These are phyloP conservation scores for Metarhizium sp. DNA, from an alignment of 2,329 filamentous ascomycete genomes.

Conservation along the genomic window DNA sequence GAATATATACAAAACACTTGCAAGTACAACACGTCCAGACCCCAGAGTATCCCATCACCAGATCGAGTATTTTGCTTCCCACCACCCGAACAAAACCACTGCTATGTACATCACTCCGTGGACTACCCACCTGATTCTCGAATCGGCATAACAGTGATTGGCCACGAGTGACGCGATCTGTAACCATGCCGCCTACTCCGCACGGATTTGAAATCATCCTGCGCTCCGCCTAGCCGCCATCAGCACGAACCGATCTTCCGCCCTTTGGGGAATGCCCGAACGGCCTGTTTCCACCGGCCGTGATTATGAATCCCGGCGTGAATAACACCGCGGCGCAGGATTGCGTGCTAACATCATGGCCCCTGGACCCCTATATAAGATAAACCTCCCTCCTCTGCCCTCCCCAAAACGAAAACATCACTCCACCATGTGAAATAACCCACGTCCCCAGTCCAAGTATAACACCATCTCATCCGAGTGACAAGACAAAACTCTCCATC, in stretches of 20 bases:
- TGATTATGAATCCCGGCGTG: background rate
- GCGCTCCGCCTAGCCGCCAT: background rate
- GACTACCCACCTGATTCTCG: background rate
- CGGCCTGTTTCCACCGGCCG: background rate
- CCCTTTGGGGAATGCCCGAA: too few species aligned
- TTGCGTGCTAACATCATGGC: background rate
- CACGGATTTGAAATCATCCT: slow-evolving; percentile 2
- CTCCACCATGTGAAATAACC: too few species aligned
- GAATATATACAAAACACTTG: background rate
- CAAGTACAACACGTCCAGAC: too few species aligned
- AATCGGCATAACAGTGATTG: slow-evolving; percentile 1
- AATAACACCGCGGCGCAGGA: background rate
- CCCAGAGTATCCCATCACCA: too few species aligned
- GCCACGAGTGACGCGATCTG: slow-evolving; percentile 15
- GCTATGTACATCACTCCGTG: background rate
- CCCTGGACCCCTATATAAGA: background rate
- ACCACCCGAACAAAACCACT: too few species aligned
- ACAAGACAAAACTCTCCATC: too few species aligned
- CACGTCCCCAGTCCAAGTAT: too few species aligned
- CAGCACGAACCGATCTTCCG: too few species aligned
- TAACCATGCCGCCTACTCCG: background rate
- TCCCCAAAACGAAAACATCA: too few species aligned
- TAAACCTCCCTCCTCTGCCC: background rate
- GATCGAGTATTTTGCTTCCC: too few species aligned
- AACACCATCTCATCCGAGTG: too few species aligned